Conservation (phyloP, 2,329 filamentous ascomycete species). For the Calonectria naviculata region DNA sequence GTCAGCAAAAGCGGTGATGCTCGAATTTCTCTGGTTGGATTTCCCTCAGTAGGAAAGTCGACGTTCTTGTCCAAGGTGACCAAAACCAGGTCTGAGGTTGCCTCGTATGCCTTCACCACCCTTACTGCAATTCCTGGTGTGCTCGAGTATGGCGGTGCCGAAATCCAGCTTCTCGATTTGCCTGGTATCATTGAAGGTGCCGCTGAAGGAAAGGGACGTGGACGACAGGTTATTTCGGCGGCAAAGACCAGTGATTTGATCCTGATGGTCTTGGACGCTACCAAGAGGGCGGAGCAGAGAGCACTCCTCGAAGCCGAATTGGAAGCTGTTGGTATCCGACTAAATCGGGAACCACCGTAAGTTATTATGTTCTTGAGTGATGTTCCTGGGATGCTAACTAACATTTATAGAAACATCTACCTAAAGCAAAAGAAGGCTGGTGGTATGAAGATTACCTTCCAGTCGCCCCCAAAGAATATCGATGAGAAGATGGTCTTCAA, state of each 20-base stretch:
- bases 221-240: conserved; percentile 95
- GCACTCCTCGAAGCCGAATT: conserved; percentile 90
- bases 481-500: conserved; percentile 99
- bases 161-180: conserved; percentile 97
- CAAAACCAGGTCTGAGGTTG: conserved; percentile 96
- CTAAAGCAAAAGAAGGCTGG: conserved; percentile 95
- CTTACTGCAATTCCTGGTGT: conserved; percentile 97
- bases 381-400: conserved; percentile 25
- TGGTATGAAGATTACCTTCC: conserved; percentile 99
- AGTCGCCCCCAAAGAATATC: conserved; percentile 85
- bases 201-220: conserved; percentile 93
- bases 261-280: conserved; percentile 96
- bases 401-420: conserved; percentile 83
- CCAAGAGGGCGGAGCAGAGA: conserved; percentile 94
- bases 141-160: conserved; percentile 95
- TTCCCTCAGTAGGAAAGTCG: conserved; percentile 98
- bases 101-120: conserved; percentile 97
- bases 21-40: conserved; percentile 96
- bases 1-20: conserved; percentile 98
- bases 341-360: conserved; percentile 92
- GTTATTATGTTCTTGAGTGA: conserved; percentile 42
- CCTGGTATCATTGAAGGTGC: conserved; percentile 99
- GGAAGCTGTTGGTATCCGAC: conserved; percentile 92
- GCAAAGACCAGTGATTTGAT: conserved; percentile 99
- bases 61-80: conserved; percentile 99